Evolutionary conservation across 805 yeast genomes (phyloP), one percentile per base, ranked within the genome.

Genomic region (Myxozyma neglecta): DNA sequence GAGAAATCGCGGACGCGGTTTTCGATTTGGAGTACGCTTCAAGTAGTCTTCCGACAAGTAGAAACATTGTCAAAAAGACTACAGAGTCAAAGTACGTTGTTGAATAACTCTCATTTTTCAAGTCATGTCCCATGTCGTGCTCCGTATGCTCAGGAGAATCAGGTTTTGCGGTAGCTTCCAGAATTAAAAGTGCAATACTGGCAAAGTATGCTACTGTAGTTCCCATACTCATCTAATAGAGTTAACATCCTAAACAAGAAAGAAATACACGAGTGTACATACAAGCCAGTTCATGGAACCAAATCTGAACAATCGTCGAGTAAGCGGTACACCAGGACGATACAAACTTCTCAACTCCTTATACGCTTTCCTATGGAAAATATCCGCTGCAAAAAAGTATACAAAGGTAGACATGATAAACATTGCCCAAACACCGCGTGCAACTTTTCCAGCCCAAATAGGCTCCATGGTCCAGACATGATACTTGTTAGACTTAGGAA

Each of bases 31-130:
- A 84, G 65, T 80, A 80, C 35, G 86, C 79, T 72, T 88, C 93
- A 52, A 88, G 76, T 35, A 86, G 75, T 48, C 90, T 79, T 1
- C 96, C 96, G 61, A 87, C 83, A 52, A 88, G 76, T 59, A 88
- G 74, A 73, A 88, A 88, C 69, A 88, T 83, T 0, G 91, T 82
- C 65, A 88, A 76, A 70, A 88, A 88, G 2, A 88, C 89, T 35
- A 88, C 93, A 5, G 92, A 85, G 70, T 88, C 96, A 70, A 88
- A 88, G 69, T 86, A 88, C 0, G 89, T 85, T 3, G 90, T 85
- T 14, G 83, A 79, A 61, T 80, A 79, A 0, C 83, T 87, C 48
- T 68, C 74, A 46, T 43, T 61, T 7, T 53, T 24, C 7, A 46
- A 50, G 3, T 37, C 2, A 37, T 53, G 16, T 24, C n/a, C 24